Evolutionary conservation across 768 basidiomycete species (phyloP), one percentile per base, ranked within the genome.

Genomic region (Mycena maculata): DNA sequence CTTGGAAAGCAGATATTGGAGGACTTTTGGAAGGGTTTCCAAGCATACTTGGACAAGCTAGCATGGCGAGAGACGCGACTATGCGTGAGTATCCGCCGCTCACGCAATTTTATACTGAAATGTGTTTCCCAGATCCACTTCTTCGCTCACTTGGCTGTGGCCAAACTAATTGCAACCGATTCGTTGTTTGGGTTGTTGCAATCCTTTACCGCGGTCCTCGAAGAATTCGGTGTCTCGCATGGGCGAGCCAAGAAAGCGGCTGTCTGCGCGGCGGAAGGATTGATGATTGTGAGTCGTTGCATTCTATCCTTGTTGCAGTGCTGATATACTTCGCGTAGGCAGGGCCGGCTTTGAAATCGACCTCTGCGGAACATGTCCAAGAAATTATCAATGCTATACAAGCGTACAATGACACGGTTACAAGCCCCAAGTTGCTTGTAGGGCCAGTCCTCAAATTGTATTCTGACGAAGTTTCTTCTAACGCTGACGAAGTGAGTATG

Each of bases 11-110:
- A 90, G 48, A 84, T 96, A 18, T 79, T 97, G 22, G 92, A 96
- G 70, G 95, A 99, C 74, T 91, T 96, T 64, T 92, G 92, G 88
- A 93, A 92, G 78, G 92, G 92, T 3, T 98, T 98, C 76, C 93
- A 95, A 73, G 86, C 88, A 3, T 94, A 90, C 76, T 82, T 98
- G 23, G 96, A 98, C 79, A 93, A 93, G 68, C 81, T 95, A 28
- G 89, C 92, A 59, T 98, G 96, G 97, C 86, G 94, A 72, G 93
- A 96, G 71, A 90, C 92, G 47, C 88, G 96, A 67, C 84, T 96
- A 75, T 92, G 92, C 70, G 96, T 97, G 75, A 79, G 94, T 82
- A 18, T 65, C 22, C 30, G 18, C 31, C 12, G 57, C 61, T 49
- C 18, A 20, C 30, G 65, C 15, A 55, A 36, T 13, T 38, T 63